phyloP scores from a whole-genome alignment of 495 filamentous ascomycete genomes.

The Astrocystis sublimbata region DNA sequence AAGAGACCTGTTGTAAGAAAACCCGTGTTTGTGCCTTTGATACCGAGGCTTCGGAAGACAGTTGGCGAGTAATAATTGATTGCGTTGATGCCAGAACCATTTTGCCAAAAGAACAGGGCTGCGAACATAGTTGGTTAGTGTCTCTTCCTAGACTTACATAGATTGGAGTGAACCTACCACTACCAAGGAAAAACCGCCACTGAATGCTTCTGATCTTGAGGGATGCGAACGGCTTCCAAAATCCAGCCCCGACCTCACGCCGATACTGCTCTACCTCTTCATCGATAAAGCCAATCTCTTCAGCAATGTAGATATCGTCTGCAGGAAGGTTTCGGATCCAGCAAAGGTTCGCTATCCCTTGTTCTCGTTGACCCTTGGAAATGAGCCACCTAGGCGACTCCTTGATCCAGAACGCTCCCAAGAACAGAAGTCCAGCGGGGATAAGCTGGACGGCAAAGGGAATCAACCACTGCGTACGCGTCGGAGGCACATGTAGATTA shows the following conservation, averaged over 20 bases:
- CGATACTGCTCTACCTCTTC: slow-evolving; percentile 51
- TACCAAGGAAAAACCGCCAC: slow-evolving; percentile 67
- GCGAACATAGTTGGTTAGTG: slow-evolving; percentile 18
- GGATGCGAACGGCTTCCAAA: slow-evolving; percentile 68
- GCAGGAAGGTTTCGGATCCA: slow-evolving; percentile 17
- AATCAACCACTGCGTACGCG: slow-evolving; percentile 55
- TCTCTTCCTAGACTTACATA: background rate
- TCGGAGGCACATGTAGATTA: slow-evolving; percentile 39
- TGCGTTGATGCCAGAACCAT: slow-evolving; percentile 47
- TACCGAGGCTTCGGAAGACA: slow-evolving; percentile 51
- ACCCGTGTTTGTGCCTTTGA: slow-evolving; percentile 46
- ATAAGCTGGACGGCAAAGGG: slow-evolving; percentile 60
- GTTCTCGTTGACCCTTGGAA: slow-evolving; percentile 30
- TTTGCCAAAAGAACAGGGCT: slow-evolving; percentile 50
- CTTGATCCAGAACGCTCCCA: slow-evolving; percentile 53
- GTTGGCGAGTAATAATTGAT: slow-evolving; percentile 56
- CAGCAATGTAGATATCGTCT: slow-evolving; percentile 24
- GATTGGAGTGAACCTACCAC: slow-evolving; percentile 35
- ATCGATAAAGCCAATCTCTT: slow-evolving; percentile 39
- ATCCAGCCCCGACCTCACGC: slow-evolving; percentile 58
- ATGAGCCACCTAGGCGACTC: slow-evolving; percentile 52
- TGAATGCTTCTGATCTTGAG: slow-evolving; percentile 50
- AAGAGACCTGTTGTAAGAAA: slow-evolving; percentile 54
- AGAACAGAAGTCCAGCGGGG: slow-evolving; percentile 61
- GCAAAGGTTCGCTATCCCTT: slow-evolving; percentile 15